phyloP scores from a whole-genome alignment of 176 grass and related monocot genomes.

The Eleusine indica region DNA sequence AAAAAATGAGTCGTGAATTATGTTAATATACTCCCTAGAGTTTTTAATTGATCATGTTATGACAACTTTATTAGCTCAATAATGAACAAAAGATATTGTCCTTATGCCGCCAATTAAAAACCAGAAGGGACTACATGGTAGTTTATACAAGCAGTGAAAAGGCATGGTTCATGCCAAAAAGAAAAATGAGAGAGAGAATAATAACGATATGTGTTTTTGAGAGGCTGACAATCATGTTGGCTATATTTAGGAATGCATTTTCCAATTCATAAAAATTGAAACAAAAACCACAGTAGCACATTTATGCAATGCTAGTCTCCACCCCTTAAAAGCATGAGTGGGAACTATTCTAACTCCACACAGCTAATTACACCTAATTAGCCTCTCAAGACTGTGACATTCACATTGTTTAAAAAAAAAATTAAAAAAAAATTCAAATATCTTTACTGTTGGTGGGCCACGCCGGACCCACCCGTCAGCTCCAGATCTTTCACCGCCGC shows the following conservation, averaged over 20 bases:
- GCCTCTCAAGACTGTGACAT: no score
- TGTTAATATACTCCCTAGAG: not conserved
- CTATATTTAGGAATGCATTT: not conserved
- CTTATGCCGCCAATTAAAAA: not conserved
- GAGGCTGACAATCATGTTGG: not conserved
- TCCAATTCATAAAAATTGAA: not conserved
- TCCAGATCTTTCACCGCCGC: no score
- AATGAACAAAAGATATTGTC: no score
- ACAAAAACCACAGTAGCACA: not conserved
- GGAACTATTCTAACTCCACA: no score
- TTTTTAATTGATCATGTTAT: no score
- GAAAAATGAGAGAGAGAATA: not conserved
- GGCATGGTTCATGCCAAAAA: not conserved
- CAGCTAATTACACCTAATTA: no score
- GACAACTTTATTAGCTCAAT: no score
- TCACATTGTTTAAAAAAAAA: no score
- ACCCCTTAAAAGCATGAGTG: no score
- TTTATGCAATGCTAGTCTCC: not conserved
- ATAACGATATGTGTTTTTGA: constrained; percentile 11
- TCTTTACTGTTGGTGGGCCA: no score
- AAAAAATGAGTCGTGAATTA: not conserved
- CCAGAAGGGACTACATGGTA: not conserved
- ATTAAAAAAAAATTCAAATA: no score
- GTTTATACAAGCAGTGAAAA: not conserved
- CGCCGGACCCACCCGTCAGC: no score